Evolutionary conservation across 345 rosid species (phyloP).

Genomic region (Aethionema arabicum): DNA sequence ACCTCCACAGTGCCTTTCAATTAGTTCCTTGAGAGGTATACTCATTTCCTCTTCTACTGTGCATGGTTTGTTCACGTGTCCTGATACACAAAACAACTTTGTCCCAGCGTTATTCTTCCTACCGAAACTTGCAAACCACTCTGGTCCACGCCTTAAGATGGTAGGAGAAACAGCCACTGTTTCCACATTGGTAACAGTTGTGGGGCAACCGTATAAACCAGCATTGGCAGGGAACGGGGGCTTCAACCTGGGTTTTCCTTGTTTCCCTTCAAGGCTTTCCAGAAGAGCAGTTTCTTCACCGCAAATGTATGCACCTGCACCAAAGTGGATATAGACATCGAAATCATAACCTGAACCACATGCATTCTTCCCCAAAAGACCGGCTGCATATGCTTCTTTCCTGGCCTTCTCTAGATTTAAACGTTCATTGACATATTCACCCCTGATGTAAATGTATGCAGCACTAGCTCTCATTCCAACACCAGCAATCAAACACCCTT

Average conservation of each 20-base stretch:
- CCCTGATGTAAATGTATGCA: constrained; percentile 94
- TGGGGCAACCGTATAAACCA: constrained; percentile 94
- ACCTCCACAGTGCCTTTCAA: constrained; percentile 96
- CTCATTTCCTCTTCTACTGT: constrained; percentile 99
- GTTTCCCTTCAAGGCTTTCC: constrained; percentile 97
- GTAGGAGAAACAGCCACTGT: constrained; percentile 98
- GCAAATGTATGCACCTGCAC: constrained; percentile 98
- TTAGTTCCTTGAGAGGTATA: constrained; percentile 83
- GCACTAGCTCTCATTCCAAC: constrained; percentile 99
- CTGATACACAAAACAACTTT: constrained; percentile 77
- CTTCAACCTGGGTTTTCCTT: constrained; percentile 97
- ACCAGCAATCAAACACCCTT: constrained; percentile 98
- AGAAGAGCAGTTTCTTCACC: constrained; percentile 98
- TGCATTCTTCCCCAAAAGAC: constrained; percentile 89
- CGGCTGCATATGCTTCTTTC: constrained; percentile 91
- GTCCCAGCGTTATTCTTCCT: constrained; percentile 94
- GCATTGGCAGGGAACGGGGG: constrained; percentile 99
- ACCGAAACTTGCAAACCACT: constrained; percentile 99
- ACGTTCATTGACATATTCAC: constrained; percentile 94
- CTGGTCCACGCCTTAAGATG: constrained; percentile 92
- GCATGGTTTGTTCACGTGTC: constrained; percentile 94
- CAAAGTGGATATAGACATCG: constrained; percentile 92
- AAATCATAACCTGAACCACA: constrained; percentile 99
- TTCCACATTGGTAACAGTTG: constrained; percentile 95
- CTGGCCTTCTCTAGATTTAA: constrained; percentile 74